Percentiles rank a stretch among this genome's conserved stretches.
Evolutionary conservation across 176 grass and related monocot species (phyloP).

Genomic region (Saccharum officinarum): DNA sequence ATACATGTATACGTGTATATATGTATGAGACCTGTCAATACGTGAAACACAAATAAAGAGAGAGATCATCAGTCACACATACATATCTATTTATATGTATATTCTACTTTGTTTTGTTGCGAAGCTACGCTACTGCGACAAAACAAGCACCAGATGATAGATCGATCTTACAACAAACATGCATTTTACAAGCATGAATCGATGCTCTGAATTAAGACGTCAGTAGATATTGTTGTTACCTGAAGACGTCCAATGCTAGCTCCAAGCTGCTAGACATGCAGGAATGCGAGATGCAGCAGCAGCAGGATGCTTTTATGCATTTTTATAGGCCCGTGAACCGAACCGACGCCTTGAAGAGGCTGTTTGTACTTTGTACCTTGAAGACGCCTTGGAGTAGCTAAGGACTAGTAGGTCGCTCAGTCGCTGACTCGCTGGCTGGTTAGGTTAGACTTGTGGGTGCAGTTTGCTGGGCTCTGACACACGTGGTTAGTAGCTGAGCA

Average conservation of each 20-base stretch:
- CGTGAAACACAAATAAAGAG: background rate
- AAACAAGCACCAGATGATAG: background rate
- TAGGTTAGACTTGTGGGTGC: slow-evolving; percentile 35
- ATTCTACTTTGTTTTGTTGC: background rate
- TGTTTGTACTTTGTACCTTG: too few species aligned
- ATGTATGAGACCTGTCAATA: background rate
- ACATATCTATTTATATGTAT: background rate
- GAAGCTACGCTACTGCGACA: background rate
- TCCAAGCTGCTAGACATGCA: background rate
- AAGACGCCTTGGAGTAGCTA: too few species aligned
- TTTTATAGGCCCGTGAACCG: background rate
- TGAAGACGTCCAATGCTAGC: background rate
- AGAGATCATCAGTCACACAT: background rate
- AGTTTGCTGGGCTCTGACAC: background rate
- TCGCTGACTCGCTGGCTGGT: background rate
- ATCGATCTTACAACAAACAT: background rate
- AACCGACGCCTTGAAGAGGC: background rate
- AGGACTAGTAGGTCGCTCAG: background rate
- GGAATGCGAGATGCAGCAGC: background rate
- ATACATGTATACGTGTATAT: background rate
- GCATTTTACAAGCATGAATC: background rate
- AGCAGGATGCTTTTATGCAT: background rate
- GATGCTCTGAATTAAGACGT: background rate
- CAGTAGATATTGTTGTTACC: background rate
- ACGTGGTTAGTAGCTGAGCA: slow-evolving; percentile 9